Evolutionary conservation across 2,329 filamentous ascomycete genomes (phyloP).

Genomic region (Westerdykella aurantiaca): DNA sequence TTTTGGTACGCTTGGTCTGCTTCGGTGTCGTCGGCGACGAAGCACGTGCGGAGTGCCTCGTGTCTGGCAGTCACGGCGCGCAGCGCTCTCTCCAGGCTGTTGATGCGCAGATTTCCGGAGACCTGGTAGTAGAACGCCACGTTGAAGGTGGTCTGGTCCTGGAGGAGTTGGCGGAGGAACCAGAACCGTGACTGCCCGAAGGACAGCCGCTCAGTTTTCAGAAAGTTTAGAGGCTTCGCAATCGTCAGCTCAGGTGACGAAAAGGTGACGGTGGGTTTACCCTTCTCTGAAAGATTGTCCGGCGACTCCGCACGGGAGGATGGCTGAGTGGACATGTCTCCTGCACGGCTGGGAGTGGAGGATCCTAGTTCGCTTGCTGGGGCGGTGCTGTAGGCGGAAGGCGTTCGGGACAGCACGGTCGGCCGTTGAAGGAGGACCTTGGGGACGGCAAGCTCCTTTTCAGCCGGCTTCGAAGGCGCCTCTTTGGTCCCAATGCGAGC

Average conservation of each 20-base stretch:
- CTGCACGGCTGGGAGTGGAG: too few species aligned
- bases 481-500: neutral
- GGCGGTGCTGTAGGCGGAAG: too few species aligned
- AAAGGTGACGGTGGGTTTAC: too few species aligned
- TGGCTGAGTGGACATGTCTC: too few species aligned
- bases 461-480: neutral
- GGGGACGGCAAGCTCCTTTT: neutral
- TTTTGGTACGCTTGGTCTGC: slow-evolving; percentile 14
- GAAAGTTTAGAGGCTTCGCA: too few species aligned
- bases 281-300: too few species aligned
- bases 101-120: slow-evolving; percentile 28
- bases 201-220: slow-evolving; percentile 29
- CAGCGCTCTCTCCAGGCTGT: slow-evolving; percentile 33
- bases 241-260: too few species aligned
- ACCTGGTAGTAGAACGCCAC: slow-evolving; percentile 30
- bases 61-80: slow-evolving; percentile 23
- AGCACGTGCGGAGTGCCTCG: slow-evolving; percentile 34
- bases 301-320: too few species aligned
- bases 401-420: too few species aligned
- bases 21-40: slow-evolving; percentile 12
- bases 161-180: slow-evolving; percentile 31
- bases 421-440: too few species aligned
- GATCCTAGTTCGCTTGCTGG: too few species aligned
- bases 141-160: slow-evolving; percentile 41
- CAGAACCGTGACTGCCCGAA: slow-evolving; percentile 42